phyloP scores from a whole-genome alignment of 495 filamentous ascomycete genomes.

The Aspergillus incahuasiensis region DNA sequence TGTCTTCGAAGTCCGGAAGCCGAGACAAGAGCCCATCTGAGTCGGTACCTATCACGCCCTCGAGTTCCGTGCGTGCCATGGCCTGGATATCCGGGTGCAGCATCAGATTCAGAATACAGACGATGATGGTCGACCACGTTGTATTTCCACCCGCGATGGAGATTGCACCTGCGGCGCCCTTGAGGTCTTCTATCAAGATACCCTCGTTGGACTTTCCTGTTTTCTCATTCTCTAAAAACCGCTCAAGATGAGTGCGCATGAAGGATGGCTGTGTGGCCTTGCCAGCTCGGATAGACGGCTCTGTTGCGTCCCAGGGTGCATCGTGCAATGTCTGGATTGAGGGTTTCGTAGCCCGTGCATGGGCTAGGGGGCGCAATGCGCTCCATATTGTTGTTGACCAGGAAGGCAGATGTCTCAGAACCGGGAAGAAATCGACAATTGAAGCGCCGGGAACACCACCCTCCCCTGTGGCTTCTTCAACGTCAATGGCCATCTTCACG shows the following conservation, averaged over 20 bases:
- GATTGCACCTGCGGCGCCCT: constrained; percentile 44
- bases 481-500: constrained; percentile 41
- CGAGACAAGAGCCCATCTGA: constrained; percentile 7
- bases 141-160: constrained; percentile 50
- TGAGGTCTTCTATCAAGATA: constrained; percentile 39
- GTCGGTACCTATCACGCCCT: constrained; percentile 18
- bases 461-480: constrained; percentile 36
- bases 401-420: constrained; percentile 18
- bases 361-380: constrained; percentile 23
- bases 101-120: constrained; percentile 37
- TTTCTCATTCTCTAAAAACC: constrained; percentile 18
- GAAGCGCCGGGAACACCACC: constrained; percentile 40
- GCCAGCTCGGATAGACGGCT: constrained; percentile 30
- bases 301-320: constrained; percentile 39
- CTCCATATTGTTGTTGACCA: constrained; percentile 9
- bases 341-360: constrained; percentile 14
- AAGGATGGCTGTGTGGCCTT: constrained; percentile 34
- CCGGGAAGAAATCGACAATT: constrained; percentile 43
- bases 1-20: constrained; percentile 20
- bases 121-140: constrained; percentile 31
- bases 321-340: constrained; percentile 21
- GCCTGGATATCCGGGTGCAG: constrained; percentile 38
- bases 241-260: constrained; percentile 18
- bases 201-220: constrained; percentile 25
- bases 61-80: constrained; percentile 44